These are phyloP conservation scores for Curvularia sp. DNA, from an alignment of 2,329 filamentous ascomycete species.

Conservation along the genomic window DNA sequence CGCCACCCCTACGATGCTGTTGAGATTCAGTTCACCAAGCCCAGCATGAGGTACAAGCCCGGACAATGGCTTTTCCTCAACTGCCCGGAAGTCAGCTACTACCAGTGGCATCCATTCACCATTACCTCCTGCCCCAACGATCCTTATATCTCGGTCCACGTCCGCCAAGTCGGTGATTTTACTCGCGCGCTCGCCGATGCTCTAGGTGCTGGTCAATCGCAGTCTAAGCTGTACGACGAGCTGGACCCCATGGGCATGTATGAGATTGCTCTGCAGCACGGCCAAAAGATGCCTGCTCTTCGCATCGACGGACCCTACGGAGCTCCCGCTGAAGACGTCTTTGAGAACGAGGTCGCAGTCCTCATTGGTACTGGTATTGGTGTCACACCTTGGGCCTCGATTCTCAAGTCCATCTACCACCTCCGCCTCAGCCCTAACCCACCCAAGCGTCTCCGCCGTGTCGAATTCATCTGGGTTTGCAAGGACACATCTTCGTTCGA, in stretches of 20 bases:
- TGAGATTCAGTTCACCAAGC: constrained; percentile 96
- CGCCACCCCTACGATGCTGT: constrained; percentile 96
- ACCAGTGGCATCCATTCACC: constrained; percentile 99
- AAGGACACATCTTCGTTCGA: constrained; percentile 95
- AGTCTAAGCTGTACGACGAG: constrained; percentile 87
- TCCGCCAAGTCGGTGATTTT: constrained; percentile 96
- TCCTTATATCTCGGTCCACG: constrained; percentile 90
- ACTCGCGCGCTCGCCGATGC: constrained; percentile 93
- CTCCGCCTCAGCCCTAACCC: constrained; percentile 88
- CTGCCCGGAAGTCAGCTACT: constrained; percentile 82
- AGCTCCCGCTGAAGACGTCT: constrained; percentile 96
- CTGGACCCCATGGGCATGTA: constrained; percentile 97
- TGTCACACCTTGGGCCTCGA: constrained; percentile 85
- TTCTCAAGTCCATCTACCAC: constrained; percentile 98
- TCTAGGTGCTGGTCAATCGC: constrained; percentile 86
- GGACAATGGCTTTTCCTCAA: constrained; percentile 98
- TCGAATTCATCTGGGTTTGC: constrained; percentile 99
- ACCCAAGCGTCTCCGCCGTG: constrained; percentile 84
- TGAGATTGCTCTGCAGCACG: constrained; percentile 92
- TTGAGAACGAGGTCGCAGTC: constrained; percentile 88
- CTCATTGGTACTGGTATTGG: constrained; percentile 87
- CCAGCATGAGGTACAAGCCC: constrained; percentile 96
- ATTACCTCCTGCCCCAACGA: constrained; percentile 98
- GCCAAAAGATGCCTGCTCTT: constrained; percentile 87
- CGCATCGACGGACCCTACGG: constrained; percentile 96